A percentile compares a stretch with the other conserved stretches of the same genome.
Evolutionary conservation across 768 basidiomycete species (phyloP).

Genomic region (Mycena vulgaris): DNA sequence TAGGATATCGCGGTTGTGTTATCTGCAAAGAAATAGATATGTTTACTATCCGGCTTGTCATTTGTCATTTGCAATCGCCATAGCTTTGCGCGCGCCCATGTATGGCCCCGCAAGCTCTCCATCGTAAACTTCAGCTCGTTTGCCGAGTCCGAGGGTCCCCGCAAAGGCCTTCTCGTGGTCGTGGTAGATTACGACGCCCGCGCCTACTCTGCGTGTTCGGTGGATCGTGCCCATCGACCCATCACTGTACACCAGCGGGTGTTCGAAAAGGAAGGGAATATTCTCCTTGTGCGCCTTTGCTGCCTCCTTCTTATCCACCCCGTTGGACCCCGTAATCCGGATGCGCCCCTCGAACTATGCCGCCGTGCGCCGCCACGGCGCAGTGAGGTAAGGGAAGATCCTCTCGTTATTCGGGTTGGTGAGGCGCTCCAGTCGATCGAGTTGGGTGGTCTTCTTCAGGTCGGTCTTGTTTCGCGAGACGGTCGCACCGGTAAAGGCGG

Average conservation of each 20-base stretch:
- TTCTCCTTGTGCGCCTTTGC: conserved; percentile 25
- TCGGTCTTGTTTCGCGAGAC: neutral
- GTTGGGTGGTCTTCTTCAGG: conserved; percentile 21
- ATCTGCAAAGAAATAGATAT: conserved; percentile 1
- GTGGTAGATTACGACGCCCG: conserved; percentile 20
- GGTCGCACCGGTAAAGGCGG: conserved; percentile 38
- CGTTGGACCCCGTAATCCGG: conserved; percentile 16
- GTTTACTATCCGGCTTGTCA: neutral
- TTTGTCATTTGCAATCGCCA: neutral
- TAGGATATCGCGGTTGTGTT: neutral
- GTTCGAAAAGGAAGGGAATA: neutral
- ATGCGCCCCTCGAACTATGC: conserved; percentile 21
- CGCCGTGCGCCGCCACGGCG: conserved; percentile 40
- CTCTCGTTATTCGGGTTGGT: conserved; percentile 37
- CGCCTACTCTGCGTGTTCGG: conserved; percentile 11
- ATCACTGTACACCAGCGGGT: conserved; percentile 27
- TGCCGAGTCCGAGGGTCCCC: neutral
- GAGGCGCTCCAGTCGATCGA: conserved; percentile 30
- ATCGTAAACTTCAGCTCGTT: conserved; percentile 24
- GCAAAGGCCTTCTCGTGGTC: neutral
- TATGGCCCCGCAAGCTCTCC: conserved; percentile 9
- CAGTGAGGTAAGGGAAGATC: conserved; percentile 39
- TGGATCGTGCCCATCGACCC: conserved; percentile 13
- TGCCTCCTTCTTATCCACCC: conserved; percentile 28
- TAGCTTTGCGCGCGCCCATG: conserved; percentile 16